Percentiles rank a stretch among this genome's conserved stretches.
Evolutionary conservation across 2,329 filamentous ascomycete genomes (phyloP).

Genomic region (Parafenestella ontariensis): DNA sequence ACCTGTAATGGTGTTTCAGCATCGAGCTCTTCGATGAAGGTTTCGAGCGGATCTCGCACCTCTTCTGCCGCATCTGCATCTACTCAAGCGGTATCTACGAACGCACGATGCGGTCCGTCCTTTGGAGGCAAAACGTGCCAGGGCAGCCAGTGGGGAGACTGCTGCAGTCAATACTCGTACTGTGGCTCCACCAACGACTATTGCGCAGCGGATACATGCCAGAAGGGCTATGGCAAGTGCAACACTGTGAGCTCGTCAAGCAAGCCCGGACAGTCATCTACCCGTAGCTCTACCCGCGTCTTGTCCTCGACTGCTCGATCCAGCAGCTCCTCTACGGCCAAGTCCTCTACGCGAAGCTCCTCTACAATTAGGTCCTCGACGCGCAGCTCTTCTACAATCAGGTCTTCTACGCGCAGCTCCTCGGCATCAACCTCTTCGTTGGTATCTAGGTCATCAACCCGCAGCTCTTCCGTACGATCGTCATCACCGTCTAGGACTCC

Average conservation of each 20-base stretch:
- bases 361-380: background rate
- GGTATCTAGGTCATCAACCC: background rate
- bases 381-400: background rate
- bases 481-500: background rate
- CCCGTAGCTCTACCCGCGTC: background rate
- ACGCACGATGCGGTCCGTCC: background rate
- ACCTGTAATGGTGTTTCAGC: conserved; percentile 11
- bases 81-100: background rate
- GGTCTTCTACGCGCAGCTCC: background rate
- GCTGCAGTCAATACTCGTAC: conserved; percentile 25
- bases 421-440: background rate
- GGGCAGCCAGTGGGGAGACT: conserved; percentile 21
- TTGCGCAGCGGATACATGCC: background rate
- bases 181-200: conserved; percentile 15
- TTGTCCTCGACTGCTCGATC: background rate
- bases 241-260: background rate
- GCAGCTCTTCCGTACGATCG: background rate
- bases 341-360: background rate
- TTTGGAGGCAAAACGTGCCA: conserved; percentile 10
- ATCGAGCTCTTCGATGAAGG: background rate
- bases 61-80: conserved; percentile 6
- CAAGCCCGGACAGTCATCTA: background rate
- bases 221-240: background rate
- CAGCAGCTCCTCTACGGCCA: background rate
- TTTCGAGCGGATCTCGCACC: conserved; percentile 19